Conservation (phyloP, 768 basidiomycete genomes). For the Mycena galericulata region DNA sequence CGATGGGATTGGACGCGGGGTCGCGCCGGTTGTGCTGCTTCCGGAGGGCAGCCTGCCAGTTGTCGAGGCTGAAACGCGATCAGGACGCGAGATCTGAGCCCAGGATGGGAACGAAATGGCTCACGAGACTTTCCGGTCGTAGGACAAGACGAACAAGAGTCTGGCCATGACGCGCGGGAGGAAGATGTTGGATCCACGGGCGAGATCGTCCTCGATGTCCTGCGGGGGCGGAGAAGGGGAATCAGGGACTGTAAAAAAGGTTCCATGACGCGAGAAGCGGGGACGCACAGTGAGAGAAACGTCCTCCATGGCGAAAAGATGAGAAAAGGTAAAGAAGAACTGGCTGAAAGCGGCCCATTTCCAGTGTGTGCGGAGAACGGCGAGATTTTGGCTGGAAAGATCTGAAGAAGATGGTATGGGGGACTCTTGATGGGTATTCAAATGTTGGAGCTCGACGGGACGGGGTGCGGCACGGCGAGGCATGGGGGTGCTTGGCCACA, state of each 20-base stretch:
- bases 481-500: conserved; percentile 50
- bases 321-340: conserved; percentile 88
- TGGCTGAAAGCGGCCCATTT: conserved; percentile 94
- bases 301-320: conserved; percentile 77
- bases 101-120: conserved; percentile 42
- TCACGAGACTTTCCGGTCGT: conserved; percentile 85
- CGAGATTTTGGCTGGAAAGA: conserved; percentile 51
- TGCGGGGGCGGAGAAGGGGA: conserved; percentile 44
- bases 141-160: conserved; percentile 78
- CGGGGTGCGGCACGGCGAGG: conserved; percentile 67
- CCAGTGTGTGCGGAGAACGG: conserved; percentile 81
- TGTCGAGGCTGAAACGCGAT: conserved; percentile 64
- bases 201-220: conserved; percentile 86
- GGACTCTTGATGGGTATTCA: conserved; percentile 14
- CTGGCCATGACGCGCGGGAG: conserved; percentile 82
- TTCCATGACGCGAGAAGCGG: conserved; percentile 26
- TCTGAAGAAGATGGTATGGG: conserved; percentile 4
- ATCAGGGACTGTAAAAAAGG: conserved; percentile 14
- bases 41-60: conserved; percentile 83
- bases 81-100: conserved; percentile 36
- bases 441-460: conserved; percentile 36
- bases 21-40: conserved; percentile 83
- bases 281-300: conserved; percentile 71
- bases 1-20: conserved; percentile 79
- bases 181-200: conserved; percentile 66